Percentiles rank a stretch among this genome's conserved stretches.
Evolutionary conservation across 2,329 filamentous ascomycete species (phyloP).

Genomic region (Fusarium sp.): DNA sequence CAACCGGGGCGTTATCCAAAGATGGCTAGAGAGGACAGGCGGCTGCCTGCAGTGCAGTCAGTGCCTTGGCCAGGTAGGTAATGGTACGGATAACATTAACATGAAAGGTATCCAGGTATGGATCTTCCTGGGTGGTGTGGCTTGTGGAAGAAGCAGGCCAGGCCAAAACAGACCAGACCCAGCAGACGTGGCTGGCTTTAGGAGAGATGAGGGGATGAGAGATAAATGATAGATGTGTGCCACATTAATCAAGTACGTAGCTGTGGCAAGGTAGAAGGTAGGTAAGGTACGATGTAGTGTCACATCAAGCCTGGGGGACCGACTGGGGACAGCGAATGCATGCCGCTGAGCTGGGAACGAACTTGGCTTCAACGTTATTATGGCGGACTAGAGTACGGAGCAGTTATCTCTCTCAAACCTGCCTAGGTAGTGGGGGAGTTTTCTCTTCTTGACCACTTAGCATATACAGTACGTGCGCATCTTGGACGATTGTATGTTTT

Average conservation of each 20-base stretch:
- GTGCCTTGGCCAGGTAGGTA: neutral
- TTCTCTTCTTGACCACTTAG: neutral
- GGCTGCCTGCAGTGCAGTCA: slow-evolving; percentile 24
- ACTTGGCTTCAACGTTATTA: slow-evolving; percentile 4
- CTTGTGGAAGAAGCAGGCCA: slow-evolving; percentile 27
- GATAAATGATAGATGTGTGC: slow-evolving; percentile 16
- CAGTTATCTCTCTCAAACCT: slow-evolving; percentile 4
- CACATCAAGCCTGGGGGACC: slow-evolving; percentile 30
- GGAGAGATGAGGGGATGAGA: slow-evolving; percentile 25
- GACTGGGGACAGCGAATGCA: slow-evolving; percentile 22
- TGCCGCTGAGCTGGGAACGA: slow-evolving; percentile 26
- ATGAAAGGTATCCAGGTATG: slow-evolving; percentile 18
- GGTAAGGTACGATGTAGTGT: slow-evolving; percentile 28
- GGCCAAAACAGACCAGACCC: neutral
- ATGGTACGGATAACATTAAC: neutral
- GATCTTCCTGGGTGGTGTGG: slow-evolving; percentile 21
- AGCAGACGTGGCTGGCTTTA: slow-evolving; percentile 37
- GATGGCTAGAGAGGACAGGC: slow-evolving; percentile 35
- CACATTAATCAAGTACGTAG: neutral
- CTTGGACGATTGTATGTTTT: slow-evolving; percentile 8
- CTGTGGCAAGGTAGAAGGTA: slow-evolving; percentile 13
- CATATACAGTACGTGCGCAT: slow-evolving; percentile 1
- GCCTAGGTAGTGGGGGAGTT: slow-evolving; percentile 6
- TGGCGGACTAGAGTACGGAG: neutral
- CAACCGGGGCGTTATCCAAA: slow-evolving; percentile 40